Conservation (phyloP, 441 rosid species). For the Sinapis alba region DNA sequence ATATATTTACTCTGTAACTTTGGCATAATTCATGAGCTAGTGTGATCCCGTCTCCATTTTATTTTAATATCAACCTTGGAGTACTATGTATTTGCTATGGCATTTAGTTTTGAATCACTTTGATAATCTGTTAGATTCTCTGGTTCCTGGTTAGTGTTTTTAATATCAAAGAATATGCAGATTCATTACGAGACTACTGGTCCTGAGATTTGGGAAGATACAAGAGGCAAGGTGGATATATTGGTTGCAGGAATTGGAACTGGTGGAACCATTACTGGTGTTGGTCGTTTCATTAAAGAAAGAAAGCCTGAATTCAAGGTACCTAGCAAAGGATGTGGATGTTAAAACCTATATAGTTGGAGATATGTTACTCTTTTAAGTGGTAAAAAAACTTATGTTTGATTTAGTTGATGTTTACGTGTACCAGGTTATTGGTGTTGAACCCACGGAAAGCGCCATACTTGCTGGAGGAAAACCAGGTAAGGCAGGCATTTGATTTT, state of each 20-base stretch:
- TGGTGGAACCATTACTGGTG: conserved; percentile 94
- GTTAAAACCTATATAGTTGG: not conserved
- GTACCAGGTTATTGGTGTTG: conserved; percentile 86
- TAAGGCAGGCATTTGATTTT: conserved; percentile 36
- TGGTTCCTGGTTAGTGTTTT: conserved; percentile 16
- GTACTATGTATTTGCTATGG: no score
- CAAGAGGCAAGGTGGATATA: conserved; percentile 91
- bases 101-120: not conserved
- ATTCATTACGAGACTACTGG: conserved; percentile 96
- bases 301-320: conserved; percentile 88
- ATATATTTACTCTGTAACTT: not conserved
- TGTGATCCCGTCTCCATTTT: not conserved
- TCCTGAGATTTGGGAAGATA: conserved; percentile 98
- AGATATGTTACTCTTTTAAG: conserved; percentile 5
- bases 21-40: not conserved
- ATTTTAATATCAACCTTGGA: not conserved
- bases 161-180: conserved; percentile 46
- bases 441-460: conserved; percentile 88
- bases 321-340: conserved; percentile 17
- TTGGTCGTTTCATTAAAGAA: conserved; percentile 81
- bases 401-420: conserved; percentile 30
- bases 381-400: not conserved
- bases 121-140: not conserved
- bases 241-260: conserved; percentile 94
- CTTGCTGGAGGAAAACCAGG: conserved; percentile 99